Evolutionary conservation across 306 rosid species (phyloP), one percentile per base, ranked within the genome.

Genomic region (Vigna radiata): DNA sequence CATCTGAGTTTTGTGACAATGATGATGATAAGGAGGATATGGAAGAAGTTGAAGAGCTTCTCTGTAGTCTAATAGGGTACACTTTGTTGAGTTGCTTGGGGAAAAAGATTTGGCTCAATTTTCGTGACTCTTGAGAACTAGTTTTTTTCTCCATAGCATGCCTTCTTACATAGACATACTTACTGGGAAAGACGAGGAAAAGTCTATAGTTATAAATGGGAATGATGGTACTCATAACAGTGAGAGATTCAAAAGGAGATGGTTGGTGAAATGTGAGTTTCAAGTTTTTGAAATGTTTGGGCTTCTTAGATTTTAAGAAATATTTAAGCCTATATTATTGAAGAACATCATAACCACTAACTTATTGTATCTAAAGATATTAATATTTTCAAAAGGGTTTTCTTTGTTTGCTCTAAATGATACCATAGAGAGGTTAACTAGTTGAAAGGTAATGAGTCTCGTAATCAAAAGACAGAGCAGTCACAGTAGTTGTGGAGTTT

Each of bases 241-340:
- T 50, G 3, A 41, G 55, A 61, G 70, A 72, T 81, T 75, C 66
- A 63, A 64, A 49, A 52, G 14, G 72, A 70, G 47, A 75, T 60
- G 54, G 94, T 91, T 90, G 97, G 94, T 94, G 89, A 86, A 81
- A 74, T 70, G 98, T 89, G 88, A 81, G 86, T 76, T 86, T 94
- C 94, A 87, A 63, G 86, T 84, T 81, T 69, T 72, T 84, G 69
- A 79, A 70, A 54, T 50, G 7, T 79, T 70, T 68, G 55, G 80
- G 59, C 89, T 80, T 75, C 93, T 88, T 90, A 52, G 62, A 62
- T 84, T 76, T 77, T 48, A 93, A 90, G 96, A 89, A 87, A 91
- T 74, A 76, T 75, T 58, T 70, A 36, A 33, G 74, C 29, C 77
- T 23, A 63, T 17, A 61, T 61, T 18, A 41, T 37, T 17, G 46